Evolutionary conservation across 2,329 filamentous ascomycete species (phyloP).

Genomic region (Lasiodiplodia citricola): DNA sequence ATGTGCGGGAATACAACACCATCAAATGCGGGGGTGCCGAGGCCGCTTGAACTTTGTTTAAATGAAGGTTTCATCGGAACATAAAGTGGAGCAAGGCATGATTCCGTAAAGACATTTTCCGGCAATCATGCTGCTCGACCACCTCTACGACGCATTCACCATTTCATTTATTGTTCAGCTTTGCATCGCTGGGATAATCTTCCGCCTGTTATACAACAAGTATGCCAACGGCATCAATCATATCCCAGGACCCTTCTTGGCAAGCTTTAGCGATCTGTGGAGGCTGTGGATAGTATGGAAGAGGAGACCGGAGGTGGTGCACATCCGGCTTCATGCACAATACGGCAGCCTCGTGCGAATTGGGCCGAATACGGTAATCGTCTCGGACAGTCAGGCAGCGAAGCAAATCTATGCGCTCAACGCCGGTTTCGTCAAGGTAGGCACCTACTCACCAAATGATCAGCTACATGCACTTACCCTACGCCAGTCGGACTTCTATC

Average conservation of each 20-base stretch:
- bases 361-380: constrained; percentile 79
- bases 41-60: not conserved
- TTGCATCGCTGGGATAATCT: not conserved
- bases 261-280: constrained; percentile 75
- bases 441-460: no score
- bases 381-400: constrained; percentile 58
- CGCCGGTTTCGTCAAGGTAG: constrained; percentile 28
- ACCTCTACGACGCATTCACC: not conserved
- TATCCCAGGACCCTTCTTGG: constrained; percentile 65
- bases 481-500: constrained; percentile 13
- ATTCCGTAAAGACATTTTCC: not conserved
- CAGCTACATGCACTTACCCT: not conserved
- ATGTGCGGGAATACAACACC: not conserved
- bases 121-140: not conserved
- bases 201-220: not conserved
- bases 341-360: constrained; percentile 77
- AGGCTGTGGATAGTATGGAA: constrained; percentile 65
- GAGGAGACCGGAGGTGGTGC: constrained; percentile 55
- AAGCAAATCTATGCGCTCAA: constrained; percentile 67
- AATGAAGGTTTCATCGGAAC: not conserved
- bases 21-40: not conserved
- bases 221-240: constrained; percentile 28
- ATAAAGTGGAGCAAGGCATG: not conserved
- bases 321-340: constrained; percentile 72
- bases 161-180: not conserved